Percentiles rank a stretch among this genome's conserved stretches.
phyloP scores from a whole-genome alignment of 106 monocot species.

The Dendrobium huoshanense region DNA sequence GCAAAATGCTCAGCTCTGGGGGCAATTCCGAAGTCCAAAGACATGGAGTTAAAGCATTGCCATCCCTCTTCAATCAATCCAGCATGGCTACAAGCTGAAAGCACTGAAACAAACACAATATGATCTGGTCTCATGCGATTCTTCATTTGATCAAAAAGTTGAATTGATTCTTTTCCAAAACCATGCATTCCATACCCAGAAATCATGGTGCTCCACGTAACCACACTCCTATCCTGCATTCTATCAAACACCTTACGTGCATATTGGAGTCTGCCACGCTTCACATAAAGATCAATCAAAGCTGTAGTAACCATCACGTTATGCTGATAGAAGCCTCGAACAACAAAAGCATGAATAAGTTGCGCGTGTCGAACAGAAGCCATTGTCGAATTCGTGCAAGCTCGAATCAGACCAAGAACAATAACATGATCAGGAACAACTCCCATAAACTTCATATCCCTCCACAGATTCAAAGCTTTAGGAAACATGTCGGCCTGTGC shows the following conservation, averaged over 20 bases:
- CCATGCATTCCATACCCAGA: constrained; percentile 42
- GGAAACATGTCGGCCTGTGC: constrained; percentile 16
- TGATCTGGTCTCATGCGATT: constrained; percentile 10
- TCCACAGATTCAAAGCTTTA: constrained; percentile 34
- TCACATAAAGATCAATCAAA: constrained; percentile 27
- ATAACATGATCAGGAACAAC: constrained; percentile 8
- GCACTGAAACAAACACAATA: constrained; percentile 29
- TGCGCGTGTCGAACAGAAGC: constrained; percentile 20
- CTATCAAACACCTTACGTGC: constrained; percentile 27
- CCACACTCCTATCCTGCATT: constrained; percentile 18
- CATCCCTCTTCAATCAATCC: constrained; percentile 25
- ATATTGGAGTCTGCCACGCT: constrained; percentile 9
- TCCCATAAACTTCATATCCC: constrained; percentile 24
- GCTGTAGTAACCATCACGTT: constrained; percentile 24
- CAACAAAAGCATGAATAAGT: constrained; percentile 15
- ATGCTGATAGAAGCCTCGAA: constrained; percentile 10
- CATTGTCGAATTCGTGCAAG: constrained; percentile 15
- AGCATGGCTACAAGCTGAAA: constrained; percentile 33
- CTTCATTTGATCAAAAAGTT: constrained; percentile 24
- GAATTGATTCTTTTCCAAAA: constrained; percentile 17
- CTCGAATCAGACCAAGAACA: constrained; percentile 16
- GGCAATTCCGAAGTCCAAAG: constrained; percentile 12
- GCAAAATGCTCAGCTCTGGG: constrained; percentile 25
- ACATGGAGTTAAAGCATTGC: constrained; percentile 27
- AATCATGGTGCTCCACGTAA: constrained; percentile 37